Evolutionary conservation across 148 eudicot species (phyloP), one percentile per base, ranked within the genome.

Genomic region (Fagopyrum esculentum): DNA sequence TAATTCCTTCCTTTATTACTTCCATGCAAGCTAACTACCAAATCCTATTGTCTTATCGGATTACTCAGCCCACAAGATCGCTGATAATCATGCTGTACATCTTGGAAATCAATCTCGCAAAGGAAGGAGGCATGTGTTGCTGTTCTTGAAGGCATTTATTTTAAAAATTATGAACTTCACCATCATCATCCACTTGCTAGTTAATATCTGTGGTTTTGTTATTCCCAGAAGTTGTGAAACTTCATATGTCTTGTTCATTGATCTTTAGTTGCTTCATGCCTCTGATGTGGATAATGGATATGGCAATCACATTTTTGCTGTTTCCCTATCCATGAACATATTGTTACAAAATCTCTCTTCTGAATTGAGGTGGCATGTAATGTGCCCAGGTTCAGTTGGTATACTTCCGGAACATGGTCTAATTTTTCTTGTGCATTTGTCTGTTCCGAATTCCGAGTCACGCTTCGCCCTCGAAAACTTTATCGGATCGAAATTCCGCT

Each of bases 1-100:
- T 85, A 89, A 80, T 75, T 80, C 81, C 81, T 83, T 81, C 84
- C 81, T 80, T 80, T 75, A 76, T 80, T 82, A 66, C 73, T 77
- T 76, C 74, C 22, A 57, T 49, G 45, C 69, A 56, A 50, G 54
- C 77, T 35, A 71, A 68, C 71, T 56, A 50, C 10, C 63, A 44
- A 74, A 49, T 68, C 29, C 6, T 44, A 79, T 63, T 61, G 76
- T 51, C 70, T 16, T 77, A 75, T 76, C 75, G n/a, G 76, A 81
- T 80, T 81, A 78, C 88, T 83, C 89, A 88, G 88, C 84, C 73
- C 72, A 81, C 49, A 29, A 59, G 78, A 75, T 74, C 71, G 40
- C 40, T 35, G 71, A 40, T 19, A 35, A 35, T 35, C 40, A 35
- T 35, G 40, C 19, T 66, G 11, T 66, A 43, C 71, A 66, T 40